Conservation (phyloP, 2,329 filamentous ascomycete species). For the Colletotrichum chrysophilum region DNA sequence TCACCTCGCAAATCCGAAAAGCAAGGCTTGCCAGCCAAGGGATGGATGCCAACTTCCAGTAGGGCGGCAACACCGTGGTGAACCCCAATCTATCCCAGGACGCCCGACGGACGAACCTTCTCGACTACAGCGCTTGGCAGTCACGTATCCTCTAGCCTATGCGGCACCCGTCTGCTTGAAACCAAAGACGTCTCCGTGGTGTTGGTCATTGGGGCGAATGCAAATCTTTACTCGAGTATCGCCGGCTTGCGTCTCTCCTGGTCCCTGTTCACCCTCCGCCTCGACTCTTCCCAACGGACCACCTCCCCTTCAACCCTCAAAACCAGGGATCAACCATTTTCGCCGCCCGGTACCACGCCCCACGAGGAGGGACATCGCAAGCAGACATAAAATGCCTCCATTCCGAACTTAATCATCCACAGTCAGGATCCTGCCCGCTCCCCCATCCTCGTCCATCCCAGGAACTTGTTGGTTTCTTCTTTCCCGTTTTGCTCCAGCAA, state of each 20-base stretch:
- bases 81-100: constrained; percentile 14
- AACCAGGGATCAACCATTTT: constrained; percentile 22
- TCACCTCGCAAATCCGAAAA: background rate
- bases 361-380: constrained; percentile 18
- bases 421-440: constrained; percentile 17
- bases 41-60: constrained; percentile 6
- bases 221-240: constrained; percentile 21
- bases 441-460: constrained; percentile 21
- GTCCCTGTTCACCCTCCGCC: constrained; percentile 21
- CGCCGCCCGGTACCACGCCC: constrained; percentile 9
- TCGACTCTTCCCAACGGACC: constrained; percentile 18
- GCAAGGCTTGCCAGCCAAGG: background rate
- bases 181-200: constrained; percentile 21
- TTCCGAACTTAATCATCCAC: constrained; percentile 23
- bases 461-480: constrained; percentile 22
- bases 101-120: constrained; percentile 19
- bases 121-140: constrained; percentile 19
- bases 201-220: constrained; percentile 22
- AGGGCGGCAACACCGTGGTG: background rate
- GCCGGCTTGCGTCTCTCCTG: constrained; percentile 18
- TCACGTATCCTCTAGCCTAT: constrained; percentile 23
- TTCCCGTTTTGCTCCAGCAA: constrained; percentile 24
- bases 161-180: constrained; percentile 21
- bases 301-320: constrained; percentile 11
- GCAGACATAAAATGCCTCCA: constrained; percentile 27